Conservation (phyloP, 805 yeast genomes). For the Vanderwaltozyma yarrowii region DNA sequence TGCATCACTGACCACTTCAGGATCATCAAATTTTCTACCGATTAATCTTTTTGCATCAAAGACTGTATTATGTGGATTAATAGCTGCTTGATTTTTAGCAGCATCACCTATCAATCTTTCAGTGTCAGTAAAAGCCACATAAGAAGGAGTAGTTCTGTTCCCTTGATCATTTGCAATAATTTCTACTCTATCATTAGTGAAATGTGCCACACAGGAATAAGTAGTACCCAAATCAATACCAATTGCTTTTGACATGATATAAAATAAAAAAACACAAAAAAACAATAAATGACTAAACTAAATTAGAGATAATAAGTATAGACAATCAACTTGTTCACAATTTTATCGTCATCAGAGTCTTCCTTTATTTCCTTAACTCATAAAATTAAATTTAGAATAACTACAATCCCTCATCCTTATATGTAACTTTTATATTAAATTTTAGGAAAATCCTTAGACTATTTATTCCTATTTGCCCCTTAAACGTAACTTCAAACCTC, state of each 20-base stretch:
- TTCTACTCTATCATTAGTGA: slow-evolving; percentile 74
- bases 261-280: not conserved
- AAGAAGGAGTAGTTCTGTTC: slow-evolving; percentile 93
- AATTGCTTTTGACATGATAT: slow-evolving; percentile 60
- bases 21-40: slow-evolving; percentile 74
- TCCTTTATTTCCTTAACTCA: no score
- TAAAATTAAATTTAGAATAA: no score
- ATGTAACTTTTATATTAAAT: no score
- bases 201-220: slow-evolving; percentile 70
- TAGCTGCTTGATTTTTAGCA: slow-evolving; percentile 93
- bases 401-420: no score
- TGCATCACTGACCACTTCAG: slow-evolving; percentile 65
- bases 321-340: no score
- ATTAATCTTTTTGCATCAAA: slow-evolving; percentile 86
- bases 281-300: not conserved
- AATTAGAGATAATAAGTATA: no score
- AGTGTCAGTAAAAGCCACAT: slow-evolving; percentile 83
- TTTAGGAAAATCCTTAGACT: no score
- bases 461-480: no score
- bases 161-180: slow-evolving; percentile 96
- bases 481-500: no score
- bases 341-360: no score
- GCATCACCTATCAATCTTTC: slow-evolving; percentile 93
- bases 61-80: slow-evolving; percentile 83
- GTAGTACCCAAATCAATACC: slow-evolving; percentile 98